phyloP scores from a whole-genome alignment of 805 yeast species.

The Yarrowia porcina region DNA sequence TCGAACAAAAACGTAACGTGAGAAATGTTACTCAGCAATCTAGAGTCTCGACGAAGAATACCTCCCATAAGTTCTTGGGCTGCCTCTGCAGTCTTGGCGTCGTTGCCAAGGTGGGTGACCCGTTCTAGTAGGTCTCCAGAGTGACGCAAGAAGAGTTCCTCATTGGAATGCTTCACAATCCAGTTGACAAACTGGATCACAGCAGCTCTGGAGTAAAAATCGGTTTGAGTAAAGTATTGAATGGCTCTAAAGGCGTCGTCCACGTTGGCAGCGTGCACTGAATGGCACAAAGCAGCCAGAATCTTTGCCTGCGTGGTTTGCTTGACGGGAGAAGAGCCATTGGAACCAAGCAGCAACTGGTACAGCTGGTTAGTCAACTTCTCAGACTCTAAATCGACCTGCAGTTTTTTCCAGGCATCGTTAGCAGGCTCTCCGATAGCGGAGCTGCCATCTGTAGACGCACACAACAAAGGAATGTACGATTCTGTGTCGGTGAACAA shows the following conservation, averaged over 20 bases:
- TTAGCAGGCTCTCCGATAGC: constrained; percentile 55
- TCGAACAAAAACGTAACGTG: constrained; percentile 66
- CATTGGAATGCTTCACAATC: constrained; percentile 22
- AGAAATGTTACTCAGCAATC: constrained; percentile 46
- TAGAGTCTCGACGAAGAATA: constrained; percentile 50
- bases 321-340: constrained; percentile 51
- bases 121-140: constrained; percentile 5
- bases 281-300: constrained; percentile 48
- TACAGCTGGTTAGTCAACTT: constrained; percentile 47
- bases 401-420: constrained; percentile 49
- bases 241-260: constrained; percentile 51
- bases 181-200: constrained; percentile 65
- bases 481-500: constrained; percentile 44
- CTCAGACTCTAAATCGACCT: constrained; percentile 50
- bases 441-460: constrained; percentile 57
- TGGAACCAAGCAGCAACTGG: constrained; percentile 51
- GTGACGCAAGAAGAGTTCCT: constrained; percentile 1
- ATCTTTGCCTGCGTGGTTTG: constrained; percentile 55
- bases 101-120: constrained; percentile 1
- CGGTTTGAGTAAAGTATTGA: constrained; percentile 58
- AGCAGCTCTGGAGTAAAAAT: constrained; percentile 50
- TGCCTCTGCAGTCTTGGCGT: constrained; percentile 6
- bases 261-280: constrained; percentile 50
- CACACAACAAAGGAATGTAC: constrained; percentile 56
- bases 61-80: constrained; percentile 77